Percentiles rank a stretch among this genome's conserved stretches.
Conservation (phyloP, 306 rosid genomes). For the Begonia masoniana region DNA sequence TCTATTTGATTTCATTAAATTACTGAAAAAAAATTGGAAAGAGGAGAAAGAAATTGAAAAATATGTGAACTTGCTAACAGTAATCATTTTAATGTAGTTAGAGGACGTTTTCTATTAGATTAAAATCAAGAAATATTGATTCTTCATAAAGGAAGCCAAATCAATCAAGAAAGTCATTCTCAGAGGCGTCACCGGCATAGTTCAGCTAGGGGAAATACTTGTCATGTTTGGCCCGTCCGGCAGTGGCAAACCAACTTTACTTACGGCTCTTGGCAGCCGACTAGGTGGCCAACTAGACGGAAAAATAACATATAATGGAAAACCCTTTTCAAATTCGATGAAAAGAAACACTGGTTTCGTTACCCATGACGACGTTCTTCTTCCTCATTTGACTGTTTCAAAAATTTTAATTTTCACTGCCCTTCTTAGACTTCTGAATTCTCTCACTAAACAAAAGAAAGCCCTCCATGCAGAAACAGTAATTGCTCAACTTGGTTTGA, state of each 20-base stretch:
- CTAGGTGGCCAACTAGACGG: slow-evolving; percentile 32
- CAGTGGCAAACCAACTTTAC: slow-evolving; percentile 58
- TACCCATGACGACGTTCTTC: slow-evolving; percentile 38
- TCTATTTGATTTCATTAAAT: too few relatives aligned
- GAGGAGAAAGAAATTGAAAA: too few relatives aligned
- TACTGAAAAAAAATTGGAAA: too few relatives aligned
- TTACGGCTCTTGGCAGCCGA: slow-evolving; percentile 59
- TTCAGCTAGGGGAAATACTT: too few relatives aligned
- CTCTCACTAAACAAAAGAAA: slow-evolving; percentile 47
- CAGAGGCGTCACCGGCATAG: slow-evolving; percentile 37
- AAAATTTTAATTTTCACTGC: slow-evolving; percentile 70
- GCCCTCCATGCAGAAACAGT: too few relatives aligned
- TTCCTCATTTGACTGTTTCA: slow-evolving; percentile 25
- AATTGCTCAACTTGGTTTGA: slow-evolving; percentile 42
- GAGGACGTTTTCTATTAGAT: slow-evolving; percentile 41
- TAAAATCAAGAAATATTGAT: slow-evolving; percentile 17
- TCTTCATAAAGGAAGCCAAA: slow-evolving; percentile 12
- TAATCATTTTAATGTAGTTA: slow-evolving; percentile 26
- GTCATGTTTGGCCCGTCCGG: too few relatives aligned
- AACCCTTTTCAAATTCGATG: slow-evolving; percentile 28
- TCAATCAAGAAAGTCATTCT: too few relatives aligned
- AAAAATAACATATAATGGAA: slow-evolving; percentile 24
- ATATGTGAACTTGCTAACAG: too few relatives aligned
- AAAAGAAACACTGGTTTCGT: slow-evolving; percentile 54
- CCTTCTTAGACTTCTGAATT: slow-evolving; percentile 53